These are phyloP conservation scores for Annulohypoxylon nitens DNA, from an alignment of 495 filamentous ascomycete species.

Conservation along the genomic window DNA sequence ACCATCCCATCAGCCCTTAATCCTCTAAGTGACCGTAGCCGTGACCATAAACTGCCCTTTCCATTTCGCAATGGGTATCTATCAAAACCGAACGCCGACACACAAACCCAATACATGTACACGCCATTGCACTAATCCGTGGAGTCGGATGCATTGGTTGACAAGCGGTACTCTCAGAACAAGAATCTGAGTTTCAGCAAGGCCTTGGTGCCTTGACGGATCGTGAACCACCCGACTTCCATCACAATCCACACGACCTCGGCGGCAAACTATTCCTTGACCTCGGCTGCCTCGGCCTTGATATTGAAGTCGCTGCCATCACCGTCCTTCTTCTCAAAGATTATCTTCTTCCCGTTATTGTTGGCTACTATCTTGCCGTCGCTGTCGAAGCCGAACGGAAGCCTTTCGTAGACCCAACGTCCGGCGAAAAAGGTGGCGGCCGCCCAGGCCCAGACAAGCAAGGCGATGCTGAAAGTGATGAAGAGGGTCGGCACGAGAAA, in stretches of 20 bases:
- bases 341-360: conserved; percentile 35
- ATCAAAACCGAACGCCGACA: conserved; percentile 29
- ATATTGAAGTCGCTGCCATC: conserved; percentile 29
- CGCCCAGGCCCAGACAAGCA: conserved; percentile 74
- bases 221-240: conserved; percentile 45
- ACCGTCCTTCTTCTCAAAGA: conserved; percentile 36
- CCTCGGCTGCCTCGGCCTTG: conserved; percentile 43
- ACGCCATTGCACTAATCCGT: neutral
- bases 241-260: conserved; percentile 45
- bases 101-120: neutral
- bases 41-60: neutral
- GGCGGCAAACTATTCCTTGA: conserved; percentile 49
- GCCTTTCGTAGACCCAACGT: conserved; percentile 60
- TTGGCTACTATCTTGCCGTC: conserved; percentile 31
- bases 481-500: conserved; percentile 74
- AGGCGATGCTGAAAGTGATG: conserved; percentile 66
- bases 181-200: conserved; percentile 33
- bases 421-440: conserved; percentile 67
- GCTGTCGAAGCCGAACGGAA: conserved; percentile 44
- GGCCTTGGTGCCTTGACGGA: conserved; percentile 32
- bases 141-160: neutral
- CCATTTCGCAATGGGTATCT: conserved; percentile 26
- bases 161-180: conserved; percentile 17
- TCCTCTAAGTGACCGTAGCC: neutral
- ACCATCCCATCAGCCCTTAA: conserved; percentile 2